phyloP scores from a whole-genome alignment of 2,329 filamentous ascomycete genomes.

The Cercospora janseana region DNA sequence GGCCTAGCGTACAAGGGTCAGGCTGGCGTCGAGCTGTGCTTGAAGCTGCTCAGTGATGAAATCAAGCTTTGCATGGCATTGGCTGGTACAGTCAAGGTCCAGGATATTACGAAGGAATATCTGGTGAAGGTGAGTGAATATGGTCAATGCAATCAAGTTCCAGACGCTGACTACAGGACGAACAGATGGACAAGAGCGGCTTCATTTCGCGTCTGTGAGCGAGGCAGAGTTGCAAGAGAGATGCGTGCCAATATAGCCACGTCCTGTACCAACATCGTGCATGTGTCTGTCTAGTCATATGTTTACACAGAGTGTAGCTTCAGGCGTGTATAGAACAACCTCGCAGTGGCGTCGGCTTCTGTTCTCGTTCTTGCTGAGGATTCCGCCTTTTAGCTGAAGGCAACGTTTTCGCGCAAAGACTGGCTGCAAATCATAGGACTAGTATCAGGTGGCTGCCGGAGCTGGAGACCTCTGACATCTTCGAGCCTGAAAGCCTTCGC shows the following conservation, averaged over 20 bases:
- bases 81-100: constrained; percentile 39
- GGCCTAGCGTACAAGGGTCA: constrained; percentile 45
- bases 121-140: constrained; percentile 41
- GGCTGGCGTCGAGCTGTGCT: constrained; percentile 43
- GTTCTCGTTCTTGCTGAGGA: too few relatives aligned
- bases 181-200: constrained; percentile 33
- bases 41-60: constrained; percentile 45
- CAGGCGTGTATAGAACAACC: too few relatives aligned
- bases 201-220: constrained; percentile 32
- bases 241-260: not conserved
- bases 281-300: too few relatives aligned
- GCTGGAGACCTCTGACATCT: too few relatives aligned
- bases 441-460: too few relatives aligned
- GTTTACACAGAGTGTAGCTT: too few relatives aligned
- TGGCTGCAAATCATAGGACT: too few relatives aligned
- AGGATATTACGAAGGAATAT: constrained; percentile 43
- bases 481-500: too few relatives aligned
- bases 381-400: too few relatives aligned
- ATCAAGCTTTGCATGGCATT: constrained; percentile 44
- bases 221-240: not conserved
- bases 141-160: not conserved
- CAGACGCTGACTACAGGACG: not conserved
- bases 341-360: too few relatives aligned
- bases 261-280: too few relatives aligned
- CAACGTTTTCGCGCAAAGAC: too few relatives aligned